Conservation (phyloP, 208 protist genomes). For the Angomonas deanei region DNA sequence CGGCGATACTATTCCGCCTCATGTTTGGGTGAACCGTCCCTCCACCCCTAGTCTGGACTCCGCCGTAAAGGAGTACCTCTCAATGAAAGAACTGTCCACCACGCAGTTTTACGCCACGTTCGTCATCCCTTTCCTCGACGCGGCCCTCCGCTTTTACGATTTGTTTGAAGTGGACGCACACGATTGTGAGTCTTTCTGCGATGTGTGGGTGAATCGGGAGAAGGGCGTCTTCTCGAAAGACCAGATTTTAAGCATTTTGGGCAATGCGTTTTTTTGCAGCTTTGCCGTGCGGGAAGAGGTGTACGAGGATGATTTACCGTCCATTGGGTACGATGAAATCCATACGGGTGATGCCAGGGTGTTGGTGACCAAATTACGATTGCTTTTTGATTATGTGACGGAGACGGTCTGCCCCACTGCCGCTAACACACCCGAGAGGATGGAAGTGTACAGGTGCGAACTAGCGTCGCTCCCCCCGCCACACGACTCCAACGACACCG, state of each 20-base stretch:
- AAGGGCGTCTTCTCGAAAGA: neutral
- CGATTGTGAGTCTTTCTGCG: neutral
- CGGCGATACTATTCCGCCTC: neutral
- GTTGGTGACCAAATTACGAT: constrained; percentile 18
- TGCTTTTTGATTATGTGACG: constrained; percentile 22
- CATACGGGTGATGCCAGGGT: constrained; percentile 8
- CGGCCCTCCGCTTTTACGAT: neutral
- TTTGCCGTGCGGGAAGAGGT: constrained; percentile 9
- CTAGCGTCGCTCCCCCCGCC: neutral
- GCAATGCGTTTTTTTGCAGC: constrained; percentile 18
- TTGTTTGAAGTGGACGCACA: neutral
- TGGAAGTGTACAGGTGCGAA: neutral
- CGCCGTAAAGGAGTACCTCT: neutral
- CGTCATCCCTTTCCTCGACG: neutral
- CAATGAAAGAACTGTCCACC: neutral
- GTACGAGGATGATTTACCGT: constrained; percentile 10
- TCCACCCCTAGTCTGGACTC: neutral
- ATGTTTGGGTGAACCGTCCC: neutral
- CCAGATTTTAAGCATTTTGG: constrained; percentile 15
- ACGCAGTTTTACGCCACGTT: neutral
- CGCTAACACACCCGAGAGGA: neutral
- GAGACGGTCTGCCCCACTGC: neutral
- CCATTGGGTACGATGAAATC: constrained; percentile 20
- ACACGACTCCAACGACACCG: neutral
- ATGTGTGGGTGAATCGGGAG: neutral